Percentiles rank a stretch among this genome's conserved stretches.
phyloP scores from a whole-genome alignment of 1,284 basidiomycete species.

The Leccinum subrobustum region DNA sequence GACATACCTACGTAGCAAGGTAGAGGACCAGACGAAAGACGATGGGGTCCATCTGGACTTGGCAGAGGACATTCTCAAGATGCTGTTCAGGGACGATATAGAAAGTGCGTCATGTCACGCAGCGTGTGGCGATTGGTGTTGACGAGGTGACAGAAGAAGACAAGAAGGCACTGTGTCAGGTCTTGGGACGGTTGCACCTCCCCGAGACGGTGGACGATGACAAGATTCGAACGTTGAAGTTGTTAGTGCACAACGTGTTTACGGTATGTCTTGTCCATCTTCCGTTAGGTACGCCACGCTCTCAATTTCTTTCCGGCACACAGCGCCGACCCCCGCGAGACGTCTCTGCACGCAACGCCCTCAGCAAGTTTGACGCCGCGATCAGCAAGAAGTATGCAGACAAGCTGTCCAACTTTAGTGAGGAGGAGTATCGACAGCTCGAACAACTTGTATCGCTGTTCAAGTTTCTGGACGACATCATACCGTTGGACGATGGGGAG shows the following conservation, averaged over 20 bases:
- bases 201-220: constrained; percentile 68
- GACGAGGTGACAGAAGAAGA: constrained; percentile 57
- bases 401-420: constrained; percentile 69
- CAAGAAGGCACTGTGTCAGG: constrained; percentile 78
- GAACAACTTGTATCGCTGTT: constrained; percentile 63
- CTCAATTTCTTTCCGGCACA: too few species aligned
- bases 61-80: constrained; percentile 71
- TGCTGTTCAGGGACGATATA: constrained; percentile 48
- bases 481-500: constrained; percentile 56
- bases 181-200: constrained; percentile 78
- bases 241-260: constrained; percentile 61
- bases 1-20: constrained; percentile 16
- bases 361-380: constrained; percentile 70
- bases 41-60: constrained; percentile 75
- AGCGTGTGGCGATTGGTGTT: neutral
- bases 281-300: neutral
- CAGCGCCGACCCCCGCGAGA: constrained; percentile 80
- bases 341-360: constrained; percentile 69
- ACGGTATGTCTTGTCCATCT: constrained; percentile 44
- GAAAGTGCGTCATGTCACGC: constrained; percentile 38
- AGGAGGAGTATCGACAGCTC: constrained; percentile 64
- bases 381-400: constrained; percentile 73
- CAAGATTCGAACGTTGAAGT: constrained; percentile 63
- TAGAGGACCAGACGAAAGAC: constrained; percentile 43
- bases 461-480: constrained; percentile 62